Percentiles rank a stretch among this genome's conserved stretches.
Evolutionary conservation across 2,329 filamentous ascomycete genomes (phyloP).

Genomic region (Penicillium thymicola): DNA sequence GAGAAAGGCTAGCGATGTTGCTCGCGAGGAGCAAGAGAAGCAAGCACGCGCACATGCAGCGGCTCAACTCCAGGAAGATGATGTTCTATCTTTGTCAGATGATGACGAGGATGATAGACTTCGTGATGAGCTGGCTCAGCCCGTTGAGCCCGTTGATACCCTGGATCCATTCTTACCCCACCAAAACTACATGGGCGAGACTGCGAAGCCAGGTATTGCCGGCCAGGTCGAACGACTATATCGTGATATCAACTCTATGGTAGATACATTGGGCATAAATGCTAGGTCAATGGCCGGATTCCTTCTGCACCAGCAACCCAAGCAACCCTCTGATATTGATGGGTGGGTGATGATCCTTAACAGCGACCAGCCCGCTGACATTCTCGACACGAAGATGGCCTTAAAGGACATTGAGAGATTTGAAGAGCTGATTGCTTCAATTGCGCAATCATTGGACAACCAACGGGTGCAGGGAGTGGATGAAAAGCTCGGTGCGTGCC

Average conservation of each 20-base stretch:
- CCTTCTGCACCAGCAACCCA: constrained; percentile 47
- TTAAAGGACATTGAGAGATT: constrained; percentile 73
- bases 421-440: constrained; percentile 60
- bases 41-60: constrained; percentile 31
- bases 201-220: constrained; percentile 47
- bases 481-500: constrained; percentile 65
- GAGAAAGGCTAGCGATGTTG: constrained; percentile 22
- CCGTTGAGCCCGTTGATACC: constrained; percentile 42
- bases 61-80: constrained; percentile 33
- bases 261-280: constrained; percentile 87
- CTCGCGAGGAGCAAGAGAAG: constrained; percentile 30
- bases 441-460: constrained; percentile 63
- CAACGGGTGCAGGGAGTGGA: constrained; percentile 67
- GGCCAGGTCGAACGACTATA: constrained; percentile 51
- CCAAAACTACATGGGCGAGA: constrained; percentile 45
- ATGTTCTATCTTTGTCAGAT: constrained; percentile 39
- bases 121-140: constrained; percentile 43
- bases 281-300: constrained; percentile 62
- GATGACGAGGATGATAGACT: constrained; percentile 50
- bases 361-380: constrained; percentile 57
- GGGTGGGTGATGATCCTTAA: constrained; percentile 43
- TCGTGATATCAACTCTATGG: constrained; percentile 68
- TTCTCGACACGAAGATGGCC: constrained; percentile 71
- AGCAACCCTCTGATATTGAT: constrained; percentile 51
- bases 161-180: constrained; percentile 50